These are phyloP conservation scores for Raphanus raphanistrum DNA, from an alignment of 345 rosid species.

Conservation along the genomic window DNA sequence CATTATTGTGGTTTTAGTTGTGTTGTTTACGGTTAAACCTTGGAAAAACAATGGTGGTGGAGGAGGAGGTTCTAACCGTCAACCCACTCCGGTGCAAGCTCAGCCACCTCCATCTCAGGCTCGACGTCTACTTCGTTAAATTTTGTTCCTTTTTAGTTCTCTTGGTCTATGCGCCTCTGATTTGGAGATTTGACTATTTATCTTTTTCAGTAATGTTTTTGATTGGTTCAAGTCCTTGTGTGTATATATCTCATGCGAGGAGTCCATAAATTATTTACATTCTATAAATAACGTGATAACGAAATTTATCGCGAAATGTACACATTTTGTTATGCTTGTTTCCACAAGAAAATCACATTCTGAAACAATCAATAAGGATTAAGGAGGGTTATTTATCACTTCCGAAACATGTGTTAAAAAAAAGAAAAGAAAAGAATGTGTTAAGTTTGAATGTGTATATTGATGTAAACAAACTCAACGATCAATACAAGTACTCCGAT, in stretches of 20 bases:
- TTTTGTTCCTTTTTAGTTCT: not conserved
- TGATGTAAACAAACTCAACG: too few relatives aligned
- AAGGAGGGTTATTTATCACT: too few relatives aligned
- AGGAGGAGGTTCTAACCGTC: slow-evolving; percentile 28
- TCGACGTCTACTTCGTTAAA: slow-evolving; percentile 36
- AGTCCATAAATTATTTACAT: not conserved
- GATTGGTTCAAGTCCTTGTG: not conserved
- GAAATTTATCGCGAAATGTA: not conserved
- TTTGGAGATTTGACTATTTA: not conserved
- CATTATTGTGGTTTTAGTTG: slow-evolving; percentile 61
- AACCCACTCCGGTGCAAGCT: slow-evolving; percentile 29
- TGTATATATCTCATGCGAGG: not conserved
- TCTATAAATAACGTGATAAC: not conserved
- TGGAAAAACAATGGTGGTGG: slow-evolving; percentile 49
- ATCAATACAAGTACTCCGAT: too few relatives aligned
- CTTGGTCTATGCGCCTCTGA: slow-evolving; percentile 4
- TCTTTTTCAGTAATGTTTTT: slow-evolving; percentile 1
- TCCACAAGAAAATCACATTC: not conserved
- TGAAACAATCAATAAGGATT: not conserved
- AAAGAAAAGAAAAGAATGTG: too few relatives aligned
- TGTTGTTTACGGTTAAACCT: slow-evolving; percentile 66
- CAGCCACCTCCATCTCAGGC: slow-evolving; percentile 26
- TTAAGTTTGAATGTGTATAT: too few relatives aligned
- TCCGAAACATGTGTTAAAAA: too few relatives aligned
- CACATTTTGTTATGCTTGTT: not conserved